Evolutionary conservation across 2,329 filamentous ascomycete species (phyloP).

Genomic region (Aspergillus niger): DNA sequence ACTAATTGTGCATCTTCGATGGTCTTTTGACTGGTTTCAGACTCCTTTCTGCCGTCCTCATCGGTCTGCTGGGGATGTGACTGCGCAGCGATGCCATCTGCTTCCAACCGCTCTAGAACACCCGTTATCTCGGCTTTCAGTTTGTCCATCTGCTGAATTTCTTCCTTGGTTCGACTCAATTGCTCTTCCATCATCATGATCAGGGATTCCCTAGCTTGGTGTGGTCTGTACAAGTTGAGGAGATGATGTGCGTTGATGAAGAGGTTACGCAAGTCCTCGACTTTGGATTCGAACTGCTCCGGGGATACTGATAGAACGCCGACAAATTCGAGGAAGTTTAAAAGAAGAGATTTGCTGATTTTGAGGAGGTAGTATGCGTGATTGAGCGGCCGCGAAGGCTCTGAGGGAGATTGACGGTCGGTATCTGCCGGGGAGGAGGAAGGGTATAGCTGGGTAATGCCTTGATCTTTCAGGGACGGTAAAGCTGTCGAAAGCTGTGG

Average conservation of each 20-base stretch:
- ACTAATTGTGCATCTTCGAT: conserved; percentile 36
- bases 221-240: conserved; percentile 90
- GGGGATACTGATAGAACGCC: conserved; percentile 71
- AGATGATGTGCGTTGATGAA: conserved; percentile 91
- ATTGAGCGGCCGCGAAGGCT: conserved; percentile 46
- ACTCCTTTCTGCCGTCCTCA: conserved; percentile 12
- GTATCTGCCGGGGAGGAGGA: conserved; percentile 55
- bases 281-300: conserved; percentile 67
- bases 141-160: conserved; percentile 75
- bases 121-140: conserved; percentile 68
- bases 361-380: conserved; percentile 67
- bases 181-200: conserved; percentile 88
- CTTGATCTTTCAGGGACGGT: conserved; percentile 68
- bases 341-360: conserved; percentile 78
- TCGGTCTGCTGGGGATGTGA: conserved; percentile 10
- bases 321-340: conserved; percentile 85
- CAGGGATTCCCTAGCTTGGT: conserved; percentile 85
- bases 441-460: conserved; percentile 70
- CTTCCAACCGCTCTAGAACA: conserved; percentile 38
- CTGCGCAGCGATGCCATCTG: conserved; percentile 30
- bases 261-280: conserved; percentile 75
- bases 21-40: conserved; percentile 19
- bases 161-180: conserved; percentile 68
- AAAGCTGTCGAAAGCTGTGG: conserved; percentile 59
- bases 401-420: conserved; percentile 50